Base-by-base conservation (phyloP, 1,284 basidiomycete genomes). In the Schizophyllum commune region DNA sequence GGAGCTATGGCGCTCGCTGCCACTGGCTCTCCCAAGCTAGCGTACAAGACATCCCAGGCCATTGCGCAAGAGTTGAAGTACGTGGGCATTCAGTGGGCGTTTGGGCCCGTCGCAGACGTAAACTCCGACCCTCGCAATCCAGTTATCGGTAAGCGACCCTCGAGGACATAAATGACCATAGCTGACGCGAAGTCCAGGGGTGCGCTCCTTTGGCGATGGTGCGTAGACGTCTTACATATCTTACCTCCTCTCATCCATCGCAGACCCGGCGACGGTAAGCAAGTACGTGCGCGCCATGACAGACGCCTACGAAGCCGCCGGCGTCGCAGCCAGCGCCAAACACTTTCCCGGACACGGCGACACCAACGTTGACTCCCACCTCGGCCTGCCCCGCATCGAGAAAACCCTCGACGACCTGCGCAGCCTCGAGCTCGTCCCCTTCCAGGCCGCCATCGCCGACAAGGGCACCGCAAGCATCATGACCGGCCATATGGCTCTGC, bases 291-390 rank as follows among this genome's bases (percentile, higher is more conserved):
- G 65, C 1, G 81, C 82, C 0, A 83, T 82, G 13, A 74, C 76
- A 54, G 67, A 67, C 1, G 86, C 84, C 1, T 74, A 86, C 19
- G 73, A 75, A 0, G 69, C 75, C 4, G 73, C 75, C 0, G 79
- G 78, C 0, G 71, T 89, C 9, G 85, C 86, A 1, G 77, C 87
- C 0, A 83, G 77, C 32, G 79, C 79, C 1, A 89, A 89, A 67
- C 87, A 89, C 67, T 89, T 89, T 67, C 87, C 86, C 0, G 87
- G 88, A 0, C 87, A 89, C 63, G 88, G 88, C 0, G 86, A 89
- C 61, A 89, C 86, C 0, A 78, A 84, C 60, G 75, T 87, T 59
- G 87, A 89, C 67, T 88, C 86, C 1, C 87, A 89, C 65, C 77
- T 86, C n/a, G 82, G 79, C 2, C 77, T 89, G 4, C 87, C 87